A percentile compares a stretch with the other conserved stretches of the same genome.
phyloP scores from a whole-genome alignment of 306 rosid genomes.

The Malus sieversii region DNA sequence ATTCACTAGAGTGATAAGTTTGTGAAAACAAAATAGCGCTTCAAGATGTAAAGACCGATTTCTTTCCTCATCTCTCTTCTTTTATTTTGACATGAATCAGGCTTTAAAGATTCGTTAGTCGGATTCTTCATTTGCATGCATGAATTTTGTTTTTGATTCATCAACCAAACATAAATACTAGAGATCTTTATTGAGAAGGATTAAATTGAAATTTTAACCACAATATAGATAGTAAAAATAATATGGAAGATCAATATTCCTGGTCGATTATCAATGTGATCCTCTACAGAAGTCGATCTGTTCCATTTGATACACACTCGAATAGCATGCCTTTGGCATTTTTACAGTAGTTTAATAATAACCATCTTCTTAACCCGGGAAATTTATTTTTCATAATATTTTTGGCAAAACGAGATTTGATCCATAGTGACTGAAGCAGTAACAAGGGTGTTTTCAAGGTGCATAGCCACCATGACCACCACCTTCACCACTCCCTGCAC shows the following conservation, averaged over 20 bases:
- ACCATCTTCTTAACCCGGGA: not conserved
- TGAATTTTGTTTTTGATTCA: too few relatives aligned
- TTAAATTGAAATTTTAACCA: not conserved
- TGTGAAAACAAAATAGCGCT: too few relatives aligned
- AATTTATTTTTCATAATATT: not conserved
- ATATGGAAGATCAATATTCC: not conserved
- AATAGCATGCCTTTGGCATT: not conserved
- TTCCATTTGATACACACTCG: not conserved
- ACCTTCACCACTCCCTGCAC: constrained; percentile 35
- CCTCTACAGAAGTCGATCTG: not conserved
- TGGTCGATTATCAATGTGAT: not conserved
- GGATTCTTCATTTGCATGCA: too few relatives aligned
- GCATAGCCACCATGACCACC: constrained; percentile 62
- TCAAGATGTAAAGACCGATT: too few relatives aligned
- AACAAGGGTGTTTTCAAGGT: constrained; percentile 23
- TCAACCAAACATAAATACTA: too few relatives aligned
- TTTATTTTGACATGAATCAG: too few relatives aligned
- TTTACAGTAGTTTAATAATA: not conserved
- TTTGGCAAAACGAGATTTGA: not conserved
- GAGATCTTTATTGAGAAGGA: not conserved
- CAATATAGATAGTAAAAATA: not conserved
- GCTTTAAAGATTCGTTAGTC: too few relatives aligned
- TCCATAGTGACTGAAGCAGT: not conserved
- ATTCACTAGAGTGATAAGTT: too few relatives aligned
- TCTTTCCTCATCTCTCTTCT: too few relatives aligned